Conservation (phyloP, 164 flowering plant species). For the Litsea cubeba region DNA sequence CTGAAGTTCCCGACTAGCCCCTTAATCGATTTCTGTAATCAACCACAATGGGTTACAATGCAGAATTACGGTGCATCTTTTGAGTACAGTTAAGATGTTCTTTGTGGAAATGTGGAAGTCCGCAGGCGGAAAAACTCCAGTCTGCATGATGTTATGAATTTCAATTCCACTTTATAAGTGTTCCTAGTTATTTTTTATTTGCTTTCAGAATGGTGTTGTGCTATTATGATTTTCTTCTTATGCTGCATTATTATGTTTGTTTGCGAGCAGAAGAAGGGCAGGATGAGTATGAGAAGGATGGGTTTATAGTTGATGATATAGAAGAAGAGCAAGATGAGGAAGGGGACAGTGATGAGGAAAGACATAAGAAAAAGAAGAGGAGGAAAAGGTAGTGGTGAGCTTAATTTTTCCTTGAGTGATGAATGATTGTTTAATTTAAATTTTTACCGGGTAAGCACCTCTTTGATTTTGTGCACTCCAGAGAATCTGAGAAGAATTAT, state of each 20-base stretch:
- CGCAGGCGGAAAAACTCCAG: too few relatives aligned
- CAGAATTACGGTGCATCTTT: too few relatives aligned
- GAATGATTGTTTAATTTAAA: background rate
- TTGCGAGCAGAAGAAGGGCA: slow-evolving; percentile 59
- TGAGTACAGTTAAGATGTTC: too few relatives aligned
- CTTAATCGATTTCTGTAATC: too few relatives aligned
- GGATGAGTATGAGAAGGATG: slow-evolving; percentile 94
- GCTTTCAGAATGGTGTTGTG: background rate
- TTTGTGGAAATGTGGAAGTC: too few relatives aligned
- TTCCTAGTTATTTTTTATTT: background rate
- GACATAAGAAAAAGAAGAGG: slow-evolving; percentile 73
- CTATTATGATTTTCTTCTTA: too few relatives aligned
- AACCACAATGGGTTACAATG: too few relatives aligned
- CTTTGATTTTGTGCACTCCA: slow-evolving; percentile 9
- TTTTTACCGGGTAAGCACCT: background rate
- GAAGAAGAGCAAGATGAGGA: slow-evolving; percentile 60
- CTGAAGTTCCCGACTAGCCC: too few relatives aligned
- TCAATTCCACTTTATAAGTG: too few relatives aligned
- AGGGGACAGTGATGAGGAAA: slow-evolving; percentile 47
- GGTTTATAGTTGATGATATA: slow-evolving; percentile 86
- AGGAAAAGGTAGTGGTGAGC: slow-evolving; percentile 65
- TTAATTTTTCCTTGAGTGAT: background rate
- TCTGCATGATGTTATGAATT: too few relatives aligned
- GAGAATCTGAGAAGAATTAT: slow-evolving; percentile 65
- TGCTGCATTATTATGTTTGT: background rate